phyloP scores from a whole-genome alignment of 176 grass and related monocot species.

The Alopecurus myosuroides region DNA sequence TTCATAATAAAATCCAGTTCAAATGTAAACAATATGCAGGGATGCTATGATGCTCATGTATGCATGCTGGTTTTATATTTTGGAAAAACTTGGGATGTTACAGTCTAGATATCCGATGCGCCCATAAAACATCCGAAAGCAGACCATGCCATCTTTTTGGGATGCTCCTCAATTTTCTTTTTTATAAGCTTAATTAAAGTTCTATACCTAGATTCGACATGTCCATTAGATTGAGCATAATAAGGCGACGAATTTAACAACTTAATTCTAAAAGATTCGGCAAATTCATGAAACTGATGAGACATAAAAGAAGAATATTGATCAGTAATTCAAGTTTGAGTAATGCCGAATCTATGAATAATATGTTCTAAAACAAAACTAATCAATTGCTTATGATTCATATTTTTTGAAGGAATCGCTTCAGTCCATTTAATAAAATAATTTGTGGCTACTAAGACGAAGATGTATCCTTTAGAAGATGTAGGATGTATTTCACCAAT shows the following conservation, averaged over 20 bases:
- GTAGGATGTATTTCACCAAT: background rate
- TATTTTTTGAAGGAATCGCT: background rate
- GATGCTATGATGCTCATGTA: no score
- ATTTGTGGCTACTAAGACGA: background rate
- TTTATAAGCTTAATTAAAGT: slow-evolving; percentile 7
- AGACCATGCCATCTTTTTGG: slow-evolving; percentile 6
- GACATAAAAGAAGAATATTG: slow-evolving; percentile 9
- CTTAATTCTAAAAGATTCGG: background rate
- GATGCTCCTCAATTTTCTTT: background rate
- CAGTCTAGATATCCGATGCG: slow-evolving; percentile 14
- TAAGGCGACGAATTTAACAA: slow-evolving; percentile 1
- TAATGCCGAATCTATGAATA: background rate
- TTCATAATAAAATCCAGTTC: no score
- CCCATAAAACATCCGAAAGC: slow-evolving; percentile 13
- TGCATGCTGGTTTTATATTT: no score
- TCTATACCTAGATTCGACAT: background rate
- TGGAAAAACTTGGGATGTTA: background rate
- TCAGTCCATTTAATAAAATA: background rate
- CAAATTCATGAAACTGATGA: background rate
- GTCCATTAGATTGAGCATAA: slow-evolving; percentile 1
- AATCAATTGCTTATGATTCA: background rate
- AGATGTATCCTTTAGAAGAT: background rate
- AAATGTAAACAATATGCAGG: no score
- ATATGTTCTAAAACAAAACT: background rate
- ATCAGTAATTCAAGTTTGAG: background rate